Percentiles rank a stretch among this genome's conserved stretches.
phyloP scores from a whole-genome alignment of 2,329 filamentous ascomycete genomes.

The Cladosporium austrohemisphaericum region DNA sequence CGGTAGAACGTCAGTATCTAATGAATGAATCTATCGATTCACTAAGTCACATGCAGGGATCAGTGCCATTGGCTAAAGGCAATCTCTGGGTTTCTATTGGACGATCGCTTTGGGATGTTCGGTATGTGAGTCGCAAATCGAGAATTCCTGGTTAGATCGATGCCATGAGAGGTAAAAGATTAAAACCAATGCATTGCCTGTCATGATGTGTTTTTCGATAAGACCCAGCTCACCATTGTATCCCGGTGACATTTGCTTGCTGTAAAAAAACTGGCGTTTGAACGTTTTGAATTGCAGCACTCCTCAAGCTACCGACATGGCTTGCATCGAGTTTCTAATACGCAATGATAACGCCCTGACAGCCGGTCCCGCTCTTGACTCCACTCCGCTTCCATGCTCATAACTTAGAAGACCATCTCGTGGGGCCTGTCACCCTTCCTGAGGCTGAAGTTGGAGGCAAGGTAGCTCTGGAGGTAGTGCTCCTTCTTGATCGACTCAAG shows the following conservation, averaged over 20 bases:
- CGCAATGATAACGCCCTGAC: conserved; percentile 15
- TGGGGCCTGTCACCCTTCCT: conserved; percentile 99
- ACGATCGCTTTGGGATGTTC: no score
- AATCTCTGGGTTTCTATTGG: no score
- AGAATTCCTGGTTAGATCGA: no score
- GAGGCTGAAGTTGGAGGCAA: conserved; percentile 93
- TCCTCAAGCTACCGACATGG: conserved; percentile 15
- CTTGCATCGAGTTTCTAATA: conserved; percentile 16
- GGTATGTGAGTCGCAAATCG: no score
- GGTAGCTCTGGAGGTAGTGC: conserved; percentile 88
- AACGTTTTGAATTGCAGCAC: conserved; percentile 16
- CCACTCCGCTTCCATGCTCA: conserved; percentile 15
- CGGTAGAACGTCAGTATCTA: no score
- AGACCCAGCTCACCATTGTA: conserved; percentile 15
- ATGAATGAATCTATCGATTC: no score
- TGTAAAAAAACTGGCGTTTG: conserved; percentile 15
- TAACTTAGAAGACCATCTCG: conserved; percentile 95
- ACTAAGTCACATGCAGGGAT: no score
- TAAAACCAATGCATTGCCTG: conserved; percentile 14
- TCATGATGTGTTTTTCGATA: conserved; percentile 12
- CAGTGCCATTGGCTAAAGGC: no score
- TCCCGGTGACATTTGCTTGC: conserved; percentile 10
- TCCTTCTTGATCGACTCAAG: conserved; percentile 98
- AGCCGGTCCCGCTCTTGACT: conserved; percentile 14
- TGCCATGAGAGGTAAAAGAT: neutral